Evolutionary conservation across 805 yeast species (phyloP), one percentile per base, ranked within the genome.

Genomic region (Saturnispora dispora): DNA sequence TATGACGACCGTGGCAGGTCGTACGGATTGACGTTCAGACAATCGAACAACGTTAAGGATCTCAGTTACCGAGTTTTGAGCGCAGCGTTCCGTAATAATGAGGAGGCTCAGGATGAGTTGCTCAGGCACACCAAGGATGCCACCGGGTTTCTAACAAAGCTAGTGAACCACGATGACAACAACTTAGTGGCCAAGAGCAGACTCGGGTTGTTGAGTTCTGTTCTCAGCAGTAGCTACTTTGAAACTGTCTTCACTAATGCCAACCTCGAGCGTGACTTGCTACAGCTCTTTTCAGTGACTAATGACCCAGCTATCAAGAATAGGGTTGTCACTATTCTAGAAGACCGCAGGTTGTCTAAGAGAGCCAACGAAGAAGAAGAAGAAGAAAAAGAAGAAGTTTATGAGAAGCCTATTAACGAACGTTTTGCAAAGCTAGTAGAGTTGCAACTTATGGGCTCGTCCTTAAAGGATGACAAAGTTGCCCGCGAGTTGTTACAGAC

Each of bases 41-140:
- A 59, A 40, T 32, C 46, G 23, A 32, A 47, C 0, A 56, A 50
- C n/a, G 46, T 71, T 1, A 70, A 73, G 52, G 93, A 88, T 52
- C 58, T 76, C 43, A 64, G 81, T 1, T 75, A 80, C 13, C 71
- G 88, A 54, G 71, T 84, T 28, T 69, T 89, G 52, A 82, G 85
- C 0, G 74, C 87, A 5, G 66, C 90, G 4, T 64, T 88, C 44
- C 74, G 96, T 58, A 88, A 88, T 63, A 89, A 89, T 61, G 81
- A 79, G 2, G 77, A 56, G 3, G 67, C 69, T 0, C 62, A 60
- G 44, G 42, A 51, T 7, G 46, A 44, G 3, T 56, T 65, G 22
- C 7, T 51, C 4, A 20, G 48, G 2, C 58, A 60, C 44, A 46
- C 64, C 22, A 44, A 51, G 8, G 52, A 60, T 13, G 56, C 58